phyloP scores from a whole-genome alignment of 768 basidiomycete species.

The Phlebiopsis gigantea region DNA sequence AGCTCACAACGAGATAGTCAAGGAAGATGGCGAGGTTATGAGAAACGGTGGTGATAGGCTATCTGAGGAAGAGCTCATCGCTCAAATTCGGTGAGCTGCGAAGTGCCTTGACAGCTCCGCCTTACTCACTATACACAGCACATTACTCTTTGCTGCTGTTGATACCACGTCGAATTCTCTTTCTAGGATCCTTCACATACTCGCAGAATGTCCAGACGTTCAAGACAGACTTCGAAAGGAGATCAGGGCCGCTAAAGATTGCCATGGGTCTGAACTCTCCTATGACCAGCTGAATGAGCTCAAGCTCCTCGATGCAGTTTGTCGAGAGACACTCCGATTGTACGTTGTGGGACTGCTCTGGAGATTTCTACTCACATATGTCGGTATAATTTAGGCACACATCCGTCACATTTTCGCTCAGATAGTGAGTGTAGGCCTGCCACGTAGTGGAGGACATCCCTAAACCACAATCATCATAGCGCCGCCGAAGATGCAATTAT shows the following conservation, averaged over 20 bases:
- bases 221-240: slow-evolving; percentile 10
- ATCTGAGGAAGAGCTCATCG: slow-evolving; percentile 8
- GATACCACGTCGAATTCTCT: slow-evolving; percentile 12
- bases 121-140: neutral
- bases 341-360: neutral
- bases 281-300: slow-evolving; percentile 27
- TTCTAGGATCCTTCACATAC: slow-evolving; percentile 5
- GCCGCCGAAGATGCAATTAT: neutral
- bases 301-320: slow-evolving; percentile 60
- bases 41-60: slow-evolving; percentile 5
- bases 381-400: slow-evolving; percentile 4
- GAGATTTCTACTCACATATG: neutral
- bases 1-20: slow-evolving; percentile 1
- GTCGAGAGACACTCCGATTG: slow-evolving; percentile 44
- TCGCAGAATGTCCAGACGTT: slow-evolving; percentile 1
- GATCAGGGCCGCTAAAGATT: neutral
- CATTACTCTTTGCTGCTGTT: slow-evolving; percentile 9
- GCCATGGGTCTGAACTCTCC: slow-evolving; percentile 1
- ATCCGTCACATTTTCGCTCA: neutral
- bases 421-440: slow-evolving; percentile 5
- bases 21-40: slow-evolving; percentile 5
- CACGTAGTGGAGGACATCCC: neutral
- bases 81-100: slow-evolving; percentile 16
- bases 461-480: neutral
- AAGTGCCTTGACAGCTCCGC: neutral